These are phyloP conservation scores for Aspergillus sp. DNA, from an alignment of 2,329 filamentous ascomycete species.

Conservation along the genomic window DNA sequence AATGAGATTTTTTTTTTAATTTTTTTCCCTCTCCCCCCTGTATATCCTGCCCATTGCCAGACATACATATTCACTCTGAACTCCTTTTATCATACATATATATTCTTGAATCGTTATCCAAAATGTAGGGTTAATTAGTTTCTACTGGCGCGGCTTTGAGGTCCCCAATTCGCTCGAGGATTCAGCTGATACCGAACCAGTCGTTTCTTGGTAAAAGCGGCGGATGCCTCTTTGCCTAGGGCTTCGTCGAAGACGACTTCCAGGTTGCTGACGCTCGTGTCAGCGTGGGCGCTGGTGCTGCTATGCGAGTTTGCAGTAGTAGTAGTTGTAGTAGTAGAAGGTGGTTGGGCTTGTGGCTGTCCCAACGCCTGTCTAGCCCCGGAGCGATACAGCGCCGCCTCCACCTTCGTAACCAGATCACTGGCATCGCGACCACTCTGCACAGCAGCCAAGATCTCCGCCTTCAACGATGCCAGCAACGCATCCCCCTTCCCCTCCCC, in stretches of 20 bases:
- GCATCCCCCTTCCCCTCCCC: constrained; percentile 25
- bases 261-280: constrained; percentile 19
- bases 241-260: constrained; percentile 71
- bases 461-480: constrained; percentile 25
- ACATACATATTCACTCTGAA: too few relatives aligned
- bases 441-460: constrained; percentile 28
- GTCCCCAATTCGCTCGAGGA: constrained; percentile 88
- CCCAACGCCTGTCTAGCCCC: constrained; percentile 16
- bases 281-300: constrained; percentile 20
- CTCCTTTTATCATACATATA: too few relatives aligned
- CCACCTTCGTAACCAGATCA: constrained; percentile 36
- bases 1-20: background rate
- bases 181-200: constrained; percentile 84
- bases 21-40: background rate
- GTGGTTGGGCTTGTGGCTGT: background rate
- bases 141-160: constrained; percentile 49
- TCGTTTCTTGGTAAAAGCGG: constrained; percentile 49
- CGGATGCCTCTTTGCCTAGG: constrained; percentile 57
- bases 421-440: constrained; percentile 26
- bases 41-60: too few relatives aligned
- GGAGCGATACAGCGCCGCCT: constrained; percentile 37
- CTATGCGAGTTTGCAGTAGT: constrained; percentile 16
- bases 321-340: constrained; percentile 2
- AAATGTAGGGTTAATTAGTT: background rate
- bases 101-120: too few relatives aligned